These are phyloP conservation scores for Olyra latifolia DNA, from an alignment of 176 grass and related monocot genomes.

Conservation along the genomic window DNA sequence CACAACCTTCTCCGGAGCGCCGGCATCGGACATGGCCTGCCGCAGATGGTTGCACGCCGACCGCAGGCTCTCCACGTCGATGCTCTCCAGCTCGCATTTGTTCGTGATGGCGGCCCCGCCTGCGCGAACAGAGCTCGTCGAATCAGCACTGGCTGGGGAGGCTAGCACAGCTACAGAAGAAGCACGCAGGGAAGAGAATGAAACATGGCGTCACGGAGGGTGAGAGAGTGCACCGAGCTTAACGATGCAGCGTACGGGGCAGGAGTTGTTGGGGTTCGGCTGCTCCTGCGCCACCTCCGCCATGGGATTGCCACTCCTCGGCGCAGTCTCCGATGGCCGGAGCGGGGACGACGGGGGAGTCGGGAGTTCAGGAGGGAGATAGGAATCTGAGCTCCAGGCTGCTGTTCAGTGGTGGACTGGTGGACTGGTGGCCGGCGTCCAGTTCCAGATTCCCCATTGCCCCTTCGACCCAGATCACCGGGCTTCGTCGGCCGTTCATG, in stretches of 20 bases:
- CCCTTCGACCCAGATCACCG: too few relatives aligned
- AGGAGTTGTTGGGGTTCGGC: not conserved
- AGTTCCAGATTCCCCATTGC: not conserved
- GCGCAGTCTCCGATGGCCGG: not conserved
- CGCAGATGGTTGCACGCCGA: conserved; percentile 77
- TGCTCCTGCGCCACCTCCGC: conserved; percentile 17
- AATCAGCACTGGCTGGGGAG: conserved; percentile 4
- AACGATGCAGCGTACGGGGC: conserved; percentile 67
- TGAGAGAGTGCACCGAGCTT: conserved; percentile 57
- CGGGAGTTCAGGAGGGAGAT: not conserved
- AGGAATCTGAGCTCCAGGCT: not conserved
- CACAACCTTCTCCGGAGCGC: conserved; percentile 31
- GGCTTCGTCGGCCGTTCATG: too few relatives aligned
- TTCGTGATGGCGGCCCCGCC: conserved; percentile 96
- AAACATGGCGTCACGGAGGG: not conserved
- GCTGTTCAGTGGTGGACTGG: not conserved
- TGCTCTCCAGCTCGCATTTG: conserved; percentile 87
- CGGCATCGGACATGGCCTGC: conserved; percentile 62
- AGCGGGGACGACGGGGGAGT: not conserved
- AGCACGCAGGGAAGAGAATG: not conserved
- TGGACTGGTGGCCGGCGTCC: too few relatives aligned
- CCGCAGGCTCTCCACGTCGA: conserved; percentile 52
- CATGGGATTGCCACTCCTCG: conserved; percentile 35
- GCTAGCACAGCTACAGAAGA: not conserved
- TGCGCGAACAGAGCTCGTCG: conserved; percentile 26